A percentile compares a stretch with the other conserved stretches of the same genome.
Evolutionary conservation across 164 flowering plant species (phyloP).

Genomic region (Akebia trifoliata): DNA sequence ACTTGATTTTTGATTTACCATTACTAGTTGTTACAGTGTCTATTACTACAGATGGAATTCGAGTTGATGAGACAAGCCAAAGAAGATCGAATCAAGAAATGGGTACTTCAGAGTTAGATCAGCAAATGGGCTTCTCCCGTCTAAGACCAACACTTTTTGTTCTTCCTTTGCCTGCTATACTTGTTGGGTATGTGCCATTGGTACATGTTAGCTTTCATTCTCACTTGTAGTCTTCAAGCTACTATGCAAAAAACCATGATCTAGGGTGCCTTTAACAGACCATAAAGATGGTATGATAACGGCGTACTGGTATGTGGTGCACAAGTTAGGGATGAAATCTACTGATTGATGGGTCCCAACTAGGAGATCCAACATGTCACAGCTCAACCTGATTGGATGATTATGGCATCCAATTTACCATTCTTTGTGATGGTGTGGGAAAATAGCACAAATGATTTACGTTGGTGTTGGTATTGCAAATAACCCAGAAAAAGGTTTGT

Average conservation of each 20-base stretch:
- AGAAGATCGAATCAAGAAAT: slow-evolving; percentile 54
- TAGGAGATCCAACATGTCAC: not conserved
- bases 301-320: slow-evolving; percentile 2
- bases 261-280: not conserved
- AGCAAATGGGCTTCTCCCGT: slow-evolving; percentile 41
- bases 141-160: slow-evolving; percentile 57
- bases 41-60: slow-evolving; percentile 42
- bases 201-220: not conserved
- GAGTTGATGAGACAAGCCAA: slow-evolving; percentile 56
- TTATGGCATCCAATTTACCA: not conserved
- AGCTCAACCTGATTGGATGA: not conserved
- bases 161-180: slow-evolving; percentile 84
- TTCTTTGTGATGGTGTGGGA: not conserved
- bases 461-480: not conserved
- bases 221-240: not conserved
- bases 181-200: slow-evolving; percentile 74
- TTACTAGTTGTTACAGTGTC: slow-evolving; percentile 18
- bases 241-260: not conserved
- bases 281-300: not conserved
- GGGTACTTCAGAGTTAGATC: slow-evolving; percentile 54
- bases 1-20: not conserved
- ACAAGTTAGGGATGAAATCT: not conserved
- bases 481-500: not conserved
- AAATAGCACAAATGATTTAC: not conserved
- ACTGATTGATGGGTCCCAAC: not conserved